Evolutionary conservation across 768 basidiomycete species (phyloP).

Genomic region (Lanmaoa pseudosensibilis): DNA sequence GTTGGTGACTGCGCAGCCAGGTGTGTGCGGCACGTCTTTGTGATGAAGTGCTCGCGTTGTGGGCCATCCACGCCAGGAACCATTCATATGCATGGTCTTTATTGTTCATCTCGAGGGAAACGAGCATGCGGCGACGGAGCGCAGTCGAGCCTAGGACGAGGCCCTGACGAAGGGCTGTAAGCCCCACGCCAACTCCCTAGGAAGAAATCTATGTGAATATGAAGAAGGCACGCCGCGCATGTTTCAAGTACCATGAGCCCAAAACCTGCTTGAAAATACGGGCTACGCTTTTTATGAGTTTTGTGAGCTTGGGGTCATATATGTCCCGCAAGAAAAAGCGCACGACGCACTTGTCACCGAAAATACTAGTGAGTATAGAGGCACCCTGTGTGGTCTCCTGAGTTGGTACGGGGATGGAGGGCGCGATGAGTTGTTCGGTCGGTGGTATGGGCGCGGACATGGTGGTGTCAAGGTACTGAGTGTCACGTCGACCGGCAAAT

Average conservation of each 20-base stretch:
- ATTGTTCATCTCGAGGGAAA: constrained; percentile 93
- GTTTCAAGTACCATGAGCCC: constrained; percentile 79
- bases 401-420: constrained; percentile 2
- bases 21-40: constrained; percentile 23
- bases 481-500: no score
- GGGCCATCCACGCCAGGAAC: constrained; percentile 96
- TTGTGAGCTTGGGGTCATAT: constrained; percentile 15
- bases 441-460: no score
- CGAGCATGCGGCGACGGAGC: constrained; percentile 86
- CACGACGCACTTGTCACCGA: constrained; percentile 67
- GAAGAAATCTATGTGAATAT: constrained; percentile 1
- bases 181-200: constrained; percentile 88
- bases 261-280: constrained; percentile 97
- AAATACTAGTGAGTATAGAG: constrained; percentile 41
- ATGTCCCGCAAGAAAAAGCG: not conserved
- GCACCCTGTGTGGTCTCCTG: constrained; percentile 10
- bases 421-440: not conserved
- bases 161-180: constrained; percentile 73
- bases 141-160: constrained; percentile 66
- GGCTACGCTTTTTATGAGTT: constrained; percentile 57
- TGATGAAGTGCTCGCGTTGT: constrained; percentile 46
- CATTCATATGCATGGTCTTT: constrained; percentile 94
- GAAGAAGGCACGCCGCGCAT: not conserved
- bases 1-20: constrained; percentile 82
- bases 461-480: not conserved